These are phyloP conservation scores for Orbilia oligospora DNA, from an alignment of 2,329 filamentous ascomycete species.

Conservation along the genomic window DNA sequence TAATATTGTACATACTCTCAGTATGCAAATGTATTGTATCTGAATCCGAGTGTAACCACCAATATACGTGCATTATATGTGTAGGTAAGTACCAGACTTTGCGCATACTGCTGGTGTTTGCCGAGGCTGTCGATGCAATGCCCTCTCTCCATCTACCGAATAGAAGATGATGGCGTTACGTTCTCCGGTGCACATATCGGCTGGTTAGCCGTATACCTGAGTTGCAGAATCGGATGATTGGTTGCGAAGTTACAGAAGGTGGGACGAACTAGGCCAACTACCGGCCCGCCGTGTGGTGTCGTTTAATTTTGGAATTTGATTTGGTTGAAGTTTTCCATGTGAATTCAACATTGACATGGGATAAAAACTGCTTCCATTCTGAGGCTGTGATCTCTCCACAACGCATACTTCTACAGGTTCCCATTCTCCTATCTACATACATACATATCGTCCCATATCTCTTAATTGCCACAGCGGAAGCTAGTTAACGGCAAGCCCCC, in stretches of 20 bases:
- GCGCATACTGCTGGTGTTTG: background rate
- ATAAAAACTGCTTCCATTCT: background rate
- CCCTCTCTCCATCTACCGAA: background rate
- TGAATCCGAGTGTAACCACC: background rate
- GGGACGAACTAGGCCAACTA: background rate
- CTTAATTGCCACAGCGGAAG: conserved; percentile 2
- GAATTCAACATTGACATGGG: background rate
- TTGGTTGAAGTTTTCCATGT: background rate
- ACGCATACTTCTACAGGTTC: background rate
- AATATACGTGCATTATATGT: background rate
- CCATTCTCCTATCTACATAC: background rate
- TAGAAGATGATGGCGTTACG: background rate
- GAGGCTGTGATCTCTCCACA: background rate
- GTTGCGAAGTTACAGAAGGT: background rate
- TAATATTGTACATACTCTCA: too few relatives aligned
- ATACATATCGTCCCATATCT: background rate
- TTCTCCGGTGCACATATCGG: background rate
- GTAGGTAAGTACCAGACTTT: too few relatives aligned
- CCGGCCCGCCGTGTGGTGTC: background rate
- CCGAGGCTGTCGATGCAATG: conserved; percentile 1
- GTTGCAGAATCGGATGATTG: background rate
- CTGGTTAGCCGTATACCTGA: background rate
- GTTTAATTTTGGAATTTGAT: background rate
- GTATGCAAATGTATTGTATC: background rate
- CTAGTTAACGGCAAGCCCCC: background rate